Evolutionary conservation across 352 stramenopile species (phyloP).

Genomic region (Saprolegnia diclina): DNA sequence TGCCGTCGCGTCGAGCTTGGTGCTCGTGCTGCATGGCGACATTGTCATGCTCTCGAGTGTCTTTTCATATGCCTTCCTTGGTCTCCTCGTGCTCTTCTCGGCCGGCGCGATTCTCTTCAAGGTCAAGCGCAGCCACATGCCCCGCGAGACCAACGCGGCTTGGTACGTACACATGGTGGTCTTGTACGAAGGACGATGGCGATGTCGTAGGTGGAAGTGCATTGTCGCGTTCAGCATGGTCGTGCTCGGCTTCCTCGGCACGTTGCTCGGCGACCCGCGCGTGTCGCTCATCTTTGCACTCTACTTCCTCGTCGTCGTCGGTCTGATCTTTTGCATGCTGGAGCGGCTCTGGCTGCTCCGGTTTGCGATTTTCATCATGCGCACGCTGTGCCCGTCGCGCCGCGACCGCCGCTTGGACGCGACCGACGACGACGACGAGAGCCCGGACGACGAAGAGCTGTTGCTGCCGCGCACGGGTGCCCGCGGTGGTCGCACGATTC

Average conservation of each 20-base stretch:
- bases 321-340: constrained; percentile 58
- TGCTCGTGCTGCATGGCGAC: constrained; percentile 71
- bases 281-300: constrained; percentile 48
- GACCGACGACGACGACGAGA: neutral
- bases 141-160: constrained; percentile 53
- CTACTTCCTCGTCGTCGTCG: constrained; percentile 50
- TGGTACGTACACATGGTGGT: constrained; percentile 48
- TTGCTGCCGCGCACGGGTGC: constrained; percentile 41
- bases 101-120: constrained; percentile 84
- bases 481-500: constrained; percentile 44
- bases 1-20: constrained; percentile 57
- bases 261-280: constrained; percentile 41
- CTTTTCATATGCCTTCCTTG: constrained; percentile 84
- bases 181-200: too few species aligned
- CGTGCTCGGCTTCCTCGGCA: constrained; percentile 43
- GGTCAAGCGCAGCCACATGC: constrained; percentile 76
- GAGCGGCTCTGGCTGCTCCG: constrained; percentile 53
- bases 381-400: constrained; percentile 35
- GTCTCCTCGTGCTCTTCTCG: constrained; percentile 77
- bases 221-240: constrained; percentile 50
- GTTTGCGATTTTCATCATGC: constrained; percentile 42
- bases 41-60: constrained; percentile 74
- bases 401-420: constrained; percentile 19
- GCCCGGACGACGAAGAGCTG: constrained; percentile 15
- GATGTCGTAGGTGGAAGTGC: constrained; percentile 24